Conservation (phyloP, 2,329 filamentous ascomycete species). For the Epichloe scottii region DNA sequence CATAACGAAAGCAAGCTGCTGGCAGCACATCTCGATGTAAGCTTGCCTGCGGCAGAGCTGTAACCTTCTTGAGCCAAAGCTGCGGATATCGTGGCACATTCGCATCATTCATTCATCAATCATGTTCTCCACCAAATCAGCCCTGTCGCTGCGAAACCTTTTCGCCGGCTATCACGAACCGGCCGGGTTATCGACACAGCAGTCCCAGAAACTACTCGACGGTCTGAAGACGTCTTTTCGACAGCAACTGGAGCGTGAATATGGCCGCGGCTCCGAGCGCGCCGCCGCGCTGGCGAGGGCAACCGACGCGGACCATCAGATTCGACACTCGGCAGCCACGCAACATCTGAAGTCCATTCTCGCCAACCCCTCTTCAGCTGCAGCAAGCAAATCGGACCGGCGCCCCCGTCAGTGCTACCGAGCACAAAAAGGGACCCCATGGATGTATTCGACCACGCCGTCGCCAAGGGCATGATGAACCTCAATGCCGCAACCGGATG, state of each 20-base stretch:
- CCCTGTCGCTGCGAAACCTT: conserved; percentile 25
- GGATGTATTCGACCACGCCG: conserved; percentile 43
- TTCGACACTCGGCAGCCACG: conserved; percentile 26
- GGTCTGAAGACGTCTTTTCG: conserved; percentile 45
- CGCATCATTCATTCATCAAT: background rate
- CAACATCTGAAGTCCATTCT: conserved; percentile 44
- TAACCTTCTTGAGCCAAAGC: background rate
- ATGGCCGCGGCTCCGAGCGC: conserved; percentile 30
- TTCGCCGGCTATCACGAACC: conserved; percentile 37
- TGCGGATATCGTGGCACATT: background rate
- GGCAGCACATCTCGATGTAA: conserved; percentile 2
- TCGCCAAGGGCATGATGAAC: conserved; percentile 44
- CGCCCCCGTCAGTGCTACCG: conserved; percentile 4
- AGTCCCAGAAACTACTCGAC: conserved; percentile 42
- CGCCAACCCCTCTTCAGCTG: conserved; percentile 42
- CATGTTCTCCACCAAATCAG: conserved; percentile 28
- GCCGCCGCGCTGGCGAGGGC: conserved; percentile 9
- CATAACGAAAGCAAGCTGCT: background rate
- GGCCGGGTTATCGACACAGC: conserved; percentile 33
- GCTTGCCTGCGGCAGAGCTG: conserved; percentile 8
- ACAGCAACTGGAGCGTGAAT: conserved; percentile 43
- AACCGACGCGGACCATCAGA: conserved; percentile 9
- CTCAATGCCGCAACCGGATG: conserved; percentile 40
- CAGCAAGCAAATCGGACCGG: conserved; percentile 13
- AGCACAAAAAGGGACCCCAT: conserved; percentile 30